These are phyloP conservation scores for Neofusicoccum ribis DNA, from an alignment of 2,329 filamentous ascomycete species.

Conservation along the genomic window DNA sequence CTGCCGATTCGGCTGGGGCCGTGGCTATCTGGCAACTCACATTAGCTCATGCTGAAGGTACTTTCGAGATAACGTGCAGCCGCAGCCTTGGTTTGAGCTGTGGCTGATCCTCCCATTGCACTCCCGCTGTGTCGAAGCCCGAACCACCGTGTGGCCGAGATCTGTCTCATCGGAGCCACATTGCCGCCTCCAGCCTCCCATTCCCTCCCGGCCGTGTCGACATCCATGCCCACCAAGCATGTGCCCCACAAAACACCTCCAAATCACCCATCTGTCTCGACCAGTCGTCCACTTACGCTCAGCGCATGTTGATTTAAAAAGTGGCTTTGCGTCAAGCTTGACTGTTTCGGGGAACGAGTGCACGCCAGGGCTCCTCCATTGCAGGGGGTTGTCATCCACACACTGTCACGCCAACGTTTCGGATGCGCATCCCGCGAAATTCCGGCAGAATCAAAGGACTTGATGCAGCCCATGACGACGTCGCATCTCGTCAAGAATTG, in stretches of 20 bases:
- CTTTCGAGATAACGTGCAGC: too few species aligned
- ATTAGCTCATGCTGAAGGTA: too few species aligned
- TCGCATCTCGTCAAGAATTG: not conserved
- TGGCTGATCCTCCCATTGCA: too few species aligned
- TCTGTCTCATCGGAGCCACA: too few species aligned
- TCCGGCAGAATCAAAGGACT: not conserved
- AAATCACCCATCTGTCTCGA: not conserved
- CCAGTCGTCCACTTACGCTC: not conserved
- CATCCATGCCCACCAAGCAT: not conserved
- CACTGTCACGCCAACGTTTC: not conserved
- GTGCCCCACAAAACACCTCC: not conserved
- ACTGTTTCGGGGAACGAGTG: not conserved
- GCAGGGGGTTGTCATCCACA: not conserved
- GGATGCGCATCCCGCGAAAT: not conserved
- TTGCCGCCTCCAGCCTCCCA: too few species aligned
- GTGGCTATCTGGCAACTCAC: too few species aligned
- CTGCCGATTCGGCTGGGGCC: too few species aligned
- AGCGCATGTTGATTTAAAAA: not conserved
- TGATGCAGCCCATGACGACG: not conserved
- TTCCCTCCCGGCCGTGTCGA: too few species aligned
- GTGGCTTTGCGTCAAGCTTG: not conserved
- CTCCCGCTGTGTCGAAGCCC: too few species aligned
- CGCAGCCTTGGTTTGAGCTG: too few species aligned
- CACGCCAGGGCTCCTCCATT: not conserved
- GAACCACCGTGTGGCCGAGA: too few species aligned